phyloP scores from a whole-genome alignment of 306 rosid genomes.

The Purshia tridentata region DNA sequence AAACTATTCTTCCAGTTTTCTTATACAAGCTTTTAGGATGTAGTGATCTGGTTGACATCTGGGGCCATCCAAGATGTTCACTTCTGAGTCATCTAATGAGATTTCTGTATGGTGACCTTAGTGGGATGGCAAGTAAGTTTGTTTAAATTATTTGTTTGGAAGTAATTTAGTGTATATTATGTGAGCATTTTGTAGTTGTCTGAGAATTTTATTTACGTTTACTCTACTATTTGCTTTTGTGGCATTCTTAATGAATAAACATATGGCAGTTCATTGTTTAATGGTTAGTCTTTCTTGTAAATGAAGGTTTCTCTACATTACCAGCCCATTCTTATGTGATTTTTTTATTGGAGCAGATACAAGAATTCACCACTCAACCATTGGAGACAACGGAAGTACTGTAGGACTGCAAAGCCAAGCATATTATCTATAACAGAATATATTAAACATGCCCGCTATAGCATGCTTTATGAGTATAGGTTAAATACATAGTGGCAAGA shows the following conservation, averaged over 20 bases:
- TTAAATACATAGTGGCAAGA: no score
- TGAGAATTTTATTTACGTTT: no score
- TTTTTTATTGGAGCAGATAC: slow-evolving; percentile 1
- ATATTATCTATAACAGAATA: background rate
- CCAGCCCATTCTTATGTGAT: background rate
- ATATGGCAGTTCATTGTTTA: background rate
- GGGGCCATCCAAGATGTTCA: background rate
- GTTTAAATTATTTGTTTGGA: background rate
- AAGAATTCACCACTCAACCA: background rate
- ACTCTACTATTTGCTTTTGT: background rate
- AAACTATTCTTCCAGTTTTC: background rate
- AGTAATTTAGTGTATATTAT: background rate
- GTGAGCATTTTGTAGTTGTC: no score
- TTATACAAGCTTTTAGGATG: background rate
- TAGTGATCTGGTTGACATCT: background rate
- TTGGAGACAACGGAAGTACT: background rate
- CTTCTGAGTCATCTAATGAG: background rate
- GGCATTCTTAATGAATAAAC: background rate
- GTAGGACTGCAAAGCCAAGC: background rate
- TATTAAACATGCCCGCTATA: no score
- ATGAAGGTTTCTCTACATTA: background rate
- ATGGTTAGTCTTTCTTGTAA: background rate
- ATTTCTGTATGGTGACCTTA: background rate
- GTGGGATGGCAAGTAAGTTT: background rate
- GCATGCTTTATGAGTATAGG: no score